Percentiles rank a stretch among this genome's conserved stretches.
Conservation (phyloP, 768 basidiomycete genomes). For the Phlegmacium glaucopus region DNA sequence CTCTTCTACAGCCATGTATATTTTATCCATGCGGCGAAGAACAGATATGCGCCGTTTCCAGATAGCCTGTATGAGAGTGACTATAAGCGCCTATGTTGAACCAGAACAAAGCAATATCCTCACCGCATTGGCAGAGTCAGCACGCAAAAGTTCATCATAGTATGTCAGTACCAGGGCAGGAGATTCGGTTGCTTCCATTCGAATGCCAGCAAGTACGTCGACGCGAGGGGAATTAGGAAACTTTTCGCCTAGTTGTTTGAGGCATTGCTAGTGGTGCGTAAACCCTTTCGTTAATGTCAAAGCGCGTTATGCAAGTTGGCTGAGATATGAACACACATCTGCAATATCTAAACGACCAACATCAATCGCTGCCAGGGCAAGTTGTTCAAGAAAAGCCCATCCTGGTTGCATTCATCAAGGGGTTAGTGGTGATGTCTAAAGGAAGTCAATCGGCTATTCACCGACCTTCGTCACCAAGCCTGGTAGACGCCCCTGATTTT, state of each 20-base stretch:
- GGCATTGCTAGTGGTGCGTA: slow-evolving; percentile 46
- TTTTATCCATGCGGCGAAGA: slow-evolving; percentile 55
- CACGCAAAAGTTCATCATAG: slow-evolving; percentile 62
- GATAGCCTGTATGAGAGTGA: slow-evolving; percentile 39
- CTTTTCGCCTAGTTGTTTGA: slow-evolving; percentile 55
- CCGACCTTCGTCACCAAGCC: slow-evolving; percentile 58
- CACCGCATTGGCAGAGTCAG: slow-evolving; percentile 72
- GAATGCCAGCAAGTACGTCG: slow-evolving; percentile 71
- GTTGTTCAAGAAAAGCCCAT: slow-evolving; percentile 81
- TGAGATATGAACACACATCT: slow-evolving; percentile 49
- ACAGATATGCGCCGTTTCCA: slow-evolving; percentile 86
- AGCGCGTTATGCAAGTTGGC: slow-evolving; percentile 8
- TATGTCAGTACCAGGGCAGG: slow-evolving; percentile 55
- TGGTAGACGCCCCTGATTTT: slow-evolving; percentile 38
- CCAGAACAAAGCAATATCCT: slow-evolving; percentile 21
- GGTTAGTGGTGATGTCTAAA: slow-evolving; percentile 11
- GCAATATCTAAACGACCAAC: slow-evolving; percentile 69
- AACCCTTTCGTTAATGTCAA: slow-evolving; percentile 23
- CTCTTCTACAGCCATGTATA: slow-evolving; percentile 67
- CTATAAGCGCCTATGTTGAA: not conserved
- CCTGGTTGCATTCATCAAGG: slow-evolving; percentile 36
- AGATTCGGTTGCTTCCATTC: slow-evolving; percentile 66
- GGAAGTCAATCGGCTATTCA: not conserved
- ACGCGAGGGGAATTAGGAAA: slow-evolving; percentile 83
- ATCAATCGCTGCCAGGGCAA: slow-evolving; percentile 75